Evolutionary conservation across 306 rosid genomes (phyloP), one percentile per base, ranked within the genome.

Genomic region (Canavalia gladiata): DNA sequence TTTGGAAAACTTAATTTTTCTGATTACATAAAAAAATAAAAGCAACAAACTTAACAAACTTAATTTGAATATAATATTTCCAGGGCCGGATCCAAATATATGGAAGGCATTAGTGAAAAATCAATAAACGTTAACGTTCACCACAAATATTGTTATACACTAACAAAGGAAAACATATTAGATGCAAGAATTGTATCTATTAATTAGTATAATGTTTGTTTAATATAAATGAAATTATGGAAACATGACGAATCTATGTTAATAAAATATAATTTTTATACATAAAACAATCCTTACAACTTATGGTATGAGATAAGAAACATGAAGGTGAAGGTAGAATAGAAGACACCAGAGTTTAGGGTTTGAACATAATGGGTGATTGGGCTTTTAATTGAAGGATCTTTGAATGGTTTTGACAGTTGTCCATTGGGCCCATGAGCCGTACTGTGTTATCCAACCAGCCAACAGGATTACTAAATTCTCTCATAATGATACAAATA

Each of bases 351-450:
- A n/a, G 2, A 28, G 12, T 18, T 18, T 18, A 18, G 25, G 25
- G 25, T 18, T 18, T 18, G 4, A 37, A 37, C 69, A 64, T 37
- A 37, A 1, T 63, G 72, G 71, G 34, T 39, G 10, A 1, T 52
- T 72, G 64, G 65, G 47, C 64, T 72, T 8, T 5, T 52, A 45
- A 33, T n/a, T 51, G 76, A 35, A n/a, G n/a, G 35, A 72, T 13
- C 46, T 50, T 71, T 39, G 43, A 1, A 39, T 71, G 75, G 59
- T n/a, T 35, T 52, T 51, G 41, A 30, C 12, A 74, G 12, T 56
- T 39, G 47, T 56, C 42, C 39, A 10, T 74, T 41, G 68, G 78
- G n/a, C 29, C 79, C 79, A 58, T 58, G 2, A 7, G 28, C 30
- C n/a, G 8, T 57, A 4, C 0, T 46, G 0, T 57, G 42, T 25